phyloP scores from a whole-genome alignment of 2,329 filamentous ascomycete genomes.

The Nemania serpens region DNA sequence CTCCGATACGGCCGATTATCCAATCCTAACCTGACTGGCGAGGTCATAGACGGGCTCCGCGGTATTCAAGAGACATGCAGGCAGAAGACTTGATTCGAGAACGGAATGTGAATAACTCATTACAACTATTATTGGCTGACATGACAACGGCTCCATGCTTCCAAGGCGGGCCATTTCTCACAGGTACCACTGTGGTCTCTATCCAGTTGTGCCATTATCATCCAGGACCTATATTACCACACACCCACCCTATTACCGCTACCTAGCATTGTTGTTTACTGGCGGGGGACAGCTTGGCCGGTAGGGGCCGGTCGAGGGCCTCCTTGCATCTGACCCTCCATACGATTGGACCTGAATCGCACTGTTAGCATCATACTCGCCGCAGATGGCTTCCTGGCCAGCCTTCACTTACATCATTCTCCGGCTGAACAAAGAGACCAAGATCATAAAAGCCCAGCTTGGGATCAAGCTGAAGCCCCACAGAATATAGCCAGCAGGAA shows the following conservation, averaged over 20 bases:
- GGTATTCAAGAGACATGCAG: conserved; percentile 68
- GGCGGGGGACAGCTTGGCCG: conserved; percentile 37
- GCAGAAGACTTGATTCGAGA: conserved; percentile 44
- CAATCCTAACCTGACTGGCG: conserved; percentile 65
- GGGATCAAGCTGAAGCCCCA: conserved; percentile 70
- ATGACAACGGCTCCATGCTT: not conserved
- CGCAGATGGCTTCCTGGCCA: not conserved
- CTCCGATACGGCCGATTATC: conserved; percentile 78
- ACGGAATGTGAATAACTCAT: conserved; percentile 24
- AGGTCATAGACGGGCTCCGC: conserved; percentile 69
- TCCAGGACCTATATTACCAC: not conserved
- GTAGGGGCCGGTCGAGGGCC: conserved; percentile 35
- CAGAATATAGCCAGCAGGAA: conserved; percentile 70
- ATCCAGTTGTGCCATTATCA: not conserved
- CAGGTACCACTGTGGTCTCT: not conserved
- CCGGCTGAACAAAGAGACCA: conserved; percentile 73
- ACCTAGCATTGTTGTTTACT: conserved; percentile 24
- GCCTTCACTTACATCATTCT: conserved; percentile 71
- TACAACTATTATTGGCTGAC: conserved; percentile 26
- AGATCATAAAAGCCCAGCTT: conserved; percentile 79
- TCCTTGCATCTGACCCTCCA: conserved; percentile 34
- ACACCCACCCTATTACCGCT: not conserved
- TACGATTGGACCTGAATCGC: conserved; percentile 30
- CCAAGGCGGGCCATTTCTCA: not conserved
- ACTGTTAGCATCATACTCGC: conserved; percentile 24